phyloP scores from a whole-genome alignment of 2,329 filamentous ascomycete species.

The Fusarium musae region DNA sequence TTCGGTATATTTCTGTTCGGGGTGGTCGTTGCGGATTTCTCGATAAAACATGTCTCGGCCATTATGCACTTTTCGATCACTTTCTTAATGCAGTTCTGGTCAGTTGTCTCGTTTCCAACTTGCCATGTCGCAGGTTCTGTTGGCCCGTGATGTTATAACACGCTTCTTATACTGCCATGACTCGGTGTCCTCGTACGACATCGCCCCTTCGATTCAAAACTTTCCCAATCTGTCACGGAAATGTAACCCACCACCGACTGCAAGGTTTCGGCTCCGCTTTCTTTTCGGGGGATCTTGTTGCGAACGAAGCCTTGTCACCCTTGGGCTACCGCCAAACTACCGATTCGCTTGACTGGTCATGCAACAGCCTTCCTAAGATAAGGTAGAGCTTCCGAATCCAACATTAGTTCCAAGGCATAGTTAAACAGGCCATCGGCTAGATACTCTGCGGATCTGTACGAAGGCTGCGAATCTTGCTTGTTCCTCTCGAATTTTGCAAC shows the following conservation, averaged over 20 bases:
- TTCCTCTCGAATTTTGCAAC: too few relatives aligned
- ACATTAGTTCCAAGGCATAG: too few relatives aligned
- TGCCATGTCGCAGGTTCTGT: rapidly evolving
- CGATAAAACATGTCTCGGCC: neutral
- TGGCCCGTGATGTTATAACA: neutral
- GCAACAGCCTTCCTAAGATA: too few relatives aligned
- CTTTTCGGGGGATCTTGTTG: too few relatives aligned
- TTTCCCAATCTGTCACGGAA: neutral
- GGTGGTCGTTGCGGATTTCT: neutral
- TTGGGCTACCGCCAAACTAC: too few relatives aligned
- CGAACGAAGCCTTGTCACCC: neutral
- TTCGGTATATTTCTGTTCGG: neutral
- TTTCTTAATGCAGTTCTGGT: neutral
- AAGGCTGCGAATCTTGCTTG: too few relatives aligned
- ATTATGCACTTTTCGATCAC: neutral
- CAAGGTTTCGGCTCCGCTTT: neutral
- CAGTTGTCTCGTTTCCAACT: neutral
- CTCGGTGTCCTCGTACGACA: neutral
- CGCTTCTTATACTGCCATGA: neutral
- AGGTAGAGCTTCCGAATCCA: too few relatives aligned
- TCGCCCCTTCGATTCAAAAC: neutral
- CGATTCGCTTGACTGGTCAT: too few relatives aligned
- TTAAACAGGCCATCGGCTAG: too few relatives aligned
- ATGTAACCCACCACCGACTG: neutral
- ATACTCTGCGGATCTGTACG: too few relatives aligned